These are phyloP conservation scores for Escallonia herrerae DNA, from an alignment of 129 eudicot species.

Conservation along the genomic window DNA sequence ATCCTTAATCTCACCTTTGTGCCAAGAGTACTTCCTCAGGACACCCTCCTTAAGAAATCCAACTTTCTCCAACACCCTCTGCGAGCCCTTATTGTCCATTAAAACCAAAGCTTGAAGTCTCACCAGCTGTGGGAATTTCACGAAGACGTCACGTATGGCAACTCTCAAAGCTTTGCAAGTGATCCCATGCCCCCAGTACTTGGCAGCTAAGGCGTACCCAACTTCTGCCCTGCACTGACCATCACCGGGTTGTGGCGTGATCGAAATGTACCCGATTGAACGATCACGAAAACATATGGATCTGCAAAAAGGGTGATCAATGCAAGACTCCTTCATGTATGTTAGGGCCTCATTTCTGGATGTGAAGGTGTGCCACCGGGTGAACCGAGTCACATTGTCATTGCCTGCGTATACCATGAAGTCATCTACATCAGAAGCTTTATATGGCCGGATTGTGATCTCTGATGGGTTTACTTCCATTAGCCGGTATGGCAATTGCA, in stretches of 20 bases:
- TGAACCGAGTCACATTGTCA: constrained; percentile 7
- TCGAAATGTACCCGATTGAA: constrained; percentile 1
- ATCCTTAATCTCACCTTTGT: constrained; percentile 6
- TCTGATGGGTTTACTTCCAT: not conserved
- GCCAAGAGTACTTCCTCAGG: constrained; percentile 15
- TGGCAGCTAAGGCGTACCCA: constrained; percentile 15
- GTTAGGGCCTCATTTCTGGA: constrained; percentile 10
- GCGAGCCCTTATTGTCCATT: constrained; percentile 21
- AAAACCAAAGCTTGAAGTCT: constrained; percentile 24
- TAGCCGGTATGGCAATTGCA: too few species aligned
- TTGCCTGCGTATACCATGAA: constrained; percentile 4
- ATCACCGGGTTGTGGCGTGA: not conserved
- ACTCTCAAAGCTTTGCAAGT: constrained; percentile 14
- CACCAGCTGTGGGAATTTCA: constrained; percentile 14
- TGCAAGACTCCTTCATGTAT: constrained; percentile 1
- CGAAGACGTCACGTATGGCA: constrained; percentile 8
- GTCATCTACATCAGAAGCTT: constrained; percentile 1
- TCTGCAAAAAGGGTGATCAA: constrained; percentile 14
- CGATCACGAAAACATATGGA: constrained; percentile 15
- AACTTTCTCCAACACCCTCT: constrained; percentile 27
- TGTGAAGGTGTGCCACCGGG: constrained; percentile 9
- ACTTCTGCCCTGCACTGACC: constrained; percentile 13
- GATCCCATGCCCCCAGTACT: constrained; percentile 25
- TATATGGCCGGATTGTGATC: constrained; percentile 3
- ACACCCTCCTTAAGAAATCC: constrained; percentile 30